Conservation (phyloP, 768 basidiomycete species). For the Leucosporidium creatinivorum region DNA sequence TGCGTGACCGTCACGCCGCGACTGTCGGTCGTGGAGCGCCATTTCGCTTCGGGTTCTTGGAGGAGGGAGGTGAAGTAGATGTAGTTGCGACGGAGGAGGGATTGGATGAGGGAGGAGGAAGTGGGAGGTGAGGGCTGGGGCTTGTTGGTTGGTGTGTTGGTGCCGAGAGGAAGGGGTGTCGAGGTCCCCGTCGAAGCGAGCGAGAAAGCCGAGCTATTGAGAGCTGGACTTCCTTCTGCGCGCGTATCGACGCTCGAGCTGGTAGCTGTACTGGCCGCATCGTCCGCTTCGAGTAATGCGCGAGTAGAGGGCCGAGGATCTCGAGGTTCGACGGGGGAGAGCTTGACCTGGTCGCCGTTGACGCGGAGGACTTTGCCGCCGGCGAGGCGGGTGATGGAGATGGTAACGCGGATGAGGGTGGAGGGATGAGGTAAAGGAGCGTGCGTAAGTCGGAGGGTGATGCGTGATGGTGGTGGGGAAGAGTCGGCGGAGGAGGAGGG, state of each 20-base stretch:
- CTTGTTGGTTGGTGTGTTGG: background rate
- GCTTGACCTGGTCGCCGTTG: conserved; percentile 70
- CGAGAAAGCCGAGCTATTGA: background rate
- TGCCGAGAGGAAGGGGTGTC: background rate
- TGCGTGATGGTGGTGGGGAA: conserved; percentile 32
- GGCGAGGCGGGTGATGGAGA: conserved; percentile 69
- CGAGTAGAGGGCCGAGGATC: conserved; percentile 47
- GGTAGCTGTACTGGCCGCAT: conserved; percentile 26
- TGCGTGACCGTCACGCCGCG: conserved; percentile 91
- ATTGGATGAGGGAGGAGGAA: conserved; percentile 51
- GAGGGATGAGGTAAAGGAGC: conserved; percentile 62
- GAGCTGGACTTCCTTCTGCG: background rate
- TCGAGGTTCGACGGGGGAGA: conserved; percentile 60
- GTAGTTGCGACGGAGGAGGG: conserved; percentile 82
- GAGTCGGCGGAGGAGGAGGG: no score
- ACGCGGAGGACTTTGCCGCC: conserved; percentile 70
- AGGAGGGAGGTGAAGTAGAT: conserved; percentile 95
- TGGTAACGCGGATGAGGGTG: conserved; percentile 68
- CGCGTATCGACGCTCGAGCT: conserved; percentile 49
- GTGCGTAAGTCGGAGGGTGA: conserved; percentile 63
- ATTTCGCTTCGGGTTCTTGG: conserved; percentile 97
- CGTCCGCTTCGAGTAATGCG: conserved; percentile 54
- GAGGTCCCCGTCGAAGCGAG: background rate
- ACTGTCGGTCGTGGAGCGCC: conserved; percentile 61
- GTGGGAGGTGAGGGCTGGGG: conserved; percentile 2